Evolutionary conservation across 495 filamentous ascomycete species (phyloP), one percentile per base, ranked within the genome.

Genomic region (Saxispiralis lemnorum): DNA sequence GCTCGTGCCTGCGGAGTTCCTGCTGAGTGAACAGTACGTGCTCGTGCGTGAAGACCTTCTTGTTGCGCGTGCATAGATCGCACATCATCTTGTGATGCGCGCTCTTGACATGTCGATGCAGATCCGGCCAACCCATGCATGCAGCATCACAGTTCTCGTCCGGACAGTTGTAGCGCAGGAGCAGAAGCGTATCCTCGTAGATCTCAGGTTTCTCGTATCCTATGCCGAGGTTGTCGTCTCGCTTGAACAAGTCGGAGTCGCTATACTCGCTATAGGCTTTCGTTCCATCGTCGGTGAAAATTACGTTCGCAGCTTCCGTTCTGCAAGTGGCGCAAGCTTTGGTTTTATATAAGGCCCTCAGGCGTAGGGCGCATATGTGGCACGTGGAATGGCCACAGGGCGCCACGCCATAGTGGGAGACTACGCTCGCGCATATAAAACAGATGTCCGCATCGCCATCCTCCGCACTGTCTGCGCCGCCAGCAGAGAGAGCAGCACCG

Each of bases 41-140:
- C 61, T 99, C 89, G 59, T 96, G 92, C 0, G 89, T 94, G 50
- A 99, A 99, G 31, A 94, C 86, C 49, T 94, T 94, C 65, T 99
- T 96, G 62, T 94, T 82, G 31, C 83, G 64, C 1, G 85, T 88
- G 59, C 89, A 99, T 13, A 96, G 70, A 60, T 94, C 85, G 62
- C 89, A 99, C 78, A 99, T 83, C 55, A 81, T 74, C 62, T 80
- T 89, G 47, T 78, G 65, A 65, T 99, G 89, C 30, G 72, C 72
- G 32, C 54, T 66, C 51, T 76, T 81, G 31, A 95, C 87, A 67
- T 99, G 89, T 38, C 80, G 73, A 60, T 99, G 86, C 46, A 99
- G 64, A 55, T 95, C 84, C 11, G 81, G 83, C 89, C 89, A 99
- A 30, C 78, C 81, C 49, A 86, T 64, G 56, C 88, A 94, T 18